Evolutionary conservation across 148 eudicot genomes (phyloP).

Genomic region (Polygonum maritimum): DNA sequence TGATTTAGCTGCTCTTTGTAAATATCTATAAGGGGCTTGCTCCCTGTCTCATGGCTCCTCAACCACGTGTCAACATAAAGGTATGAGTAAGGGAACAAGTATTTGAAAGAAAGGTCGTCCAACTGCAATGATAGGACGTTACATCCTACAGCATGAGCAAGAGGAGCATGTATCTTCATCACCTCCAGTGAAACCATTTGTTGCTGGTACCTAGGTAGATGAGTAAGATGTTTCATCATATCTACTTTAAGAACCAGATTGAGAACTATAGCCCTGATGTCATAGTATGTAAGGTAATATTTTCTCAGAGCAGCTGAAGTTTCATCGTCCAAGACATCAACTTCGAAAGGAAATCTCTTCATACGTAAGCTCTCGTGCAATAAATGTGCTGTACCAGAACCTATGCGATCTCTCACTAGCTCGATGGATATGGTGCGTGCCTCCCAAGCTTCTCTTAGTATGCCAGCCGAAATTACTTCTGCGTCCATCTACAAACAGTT

Average conservation of each 20-base stretch:
- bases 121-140: constrained; percentile 60
- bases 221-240: constrained; percentile 74
- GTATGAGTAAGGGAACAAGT: constrained; percentile 87
- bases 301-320: constrained; percentile 72
- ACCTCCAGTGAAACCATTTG: constrained; percentile 69
- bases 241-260: constrained; percentile 80
- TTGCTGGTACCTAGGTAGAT: constrained; percentile 76
- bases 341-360: constrained; percentile 50
- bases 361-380: constrained; percentile 82
- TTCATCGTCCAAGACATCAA: constrained; percentile 67
- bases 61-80: constrained; percentile 82
- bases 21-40: constrained; percentile 54
- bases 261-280: constrained; percentile 75
- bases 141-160: constrained; percentile 86
- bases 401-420: constrained; percentile 55
- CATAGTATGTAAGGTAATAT: constrained; percentile 83
- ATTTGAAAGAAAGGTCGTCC: constrained; percentile 80
- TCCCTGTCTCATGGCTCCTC: constrained; percentile 67
- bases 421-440: constrained; percentile 58
- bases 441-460: constrained; percentile 74
- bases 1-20: constrained; percentile 52
- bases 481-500: constrained; percentile 74
- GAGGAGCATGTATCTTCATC: constrained; percentile 84
- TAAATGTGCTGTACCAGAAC: constrained; percentile 73
- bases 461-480: constrained; percentile 90